These are phyloP conservation scores for Geotrichum europaeum DNA, from an alignment of 1,139 yeast genomes.

Conservation along the genomic window DNA sequence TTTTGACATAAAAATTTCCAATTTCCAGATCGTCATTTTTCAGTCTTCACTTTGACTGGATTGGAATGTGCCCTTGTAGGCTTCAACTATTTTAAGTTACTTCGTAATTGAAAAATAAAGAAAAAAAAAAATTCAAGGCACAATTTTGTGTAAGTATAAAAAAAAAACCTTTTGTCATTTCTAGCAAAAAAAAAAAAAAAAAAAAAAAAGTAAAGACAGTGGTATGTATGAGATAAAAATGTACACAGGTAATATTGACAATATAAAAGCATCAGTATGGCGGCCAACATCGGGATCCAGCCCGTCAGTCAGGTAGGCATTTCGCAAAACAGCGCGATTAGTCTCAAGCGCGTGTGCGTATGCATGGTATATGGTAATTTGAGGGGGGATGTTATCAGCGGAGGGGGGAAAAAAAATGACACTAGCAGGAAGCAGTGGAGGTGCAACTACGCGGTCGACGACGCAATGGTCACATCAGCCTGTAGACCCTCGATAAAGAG, in stretches of 20 bases:
- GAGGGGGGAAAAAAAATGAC: background rate
- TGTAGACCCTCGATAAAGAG: conserved; percentile 41
- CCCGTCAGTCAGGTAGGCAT: background rate
- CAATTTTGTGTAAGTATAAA: background rate
- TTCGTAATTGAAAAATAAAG: no score
- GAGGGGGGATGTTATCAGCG: background rate
- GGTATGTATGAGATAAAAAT: background rate
- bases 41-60: no score
- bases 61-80: no score
- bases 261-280: background rate
- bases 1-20: no score
- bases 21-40: no score
- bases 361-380: background rate
- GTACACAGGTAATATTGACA: background rate
- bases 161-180: background rate
- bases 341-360: background rate
- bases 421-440: background rate
- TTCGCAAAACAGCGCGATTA: background rate
- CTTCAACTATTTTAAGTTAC: no score
- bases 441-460: background rate
- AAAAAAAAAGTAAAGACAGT: background rate
- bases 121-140: no score
- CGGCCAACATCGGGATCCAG: background rate
- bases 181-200: background rate
- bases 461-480: conserved; percentile 32